Evolutionary conservation across 2,329 filamentous ascomycete genomes (phyloP).

Genomic region (Geosmithia putterillii): DNA sequence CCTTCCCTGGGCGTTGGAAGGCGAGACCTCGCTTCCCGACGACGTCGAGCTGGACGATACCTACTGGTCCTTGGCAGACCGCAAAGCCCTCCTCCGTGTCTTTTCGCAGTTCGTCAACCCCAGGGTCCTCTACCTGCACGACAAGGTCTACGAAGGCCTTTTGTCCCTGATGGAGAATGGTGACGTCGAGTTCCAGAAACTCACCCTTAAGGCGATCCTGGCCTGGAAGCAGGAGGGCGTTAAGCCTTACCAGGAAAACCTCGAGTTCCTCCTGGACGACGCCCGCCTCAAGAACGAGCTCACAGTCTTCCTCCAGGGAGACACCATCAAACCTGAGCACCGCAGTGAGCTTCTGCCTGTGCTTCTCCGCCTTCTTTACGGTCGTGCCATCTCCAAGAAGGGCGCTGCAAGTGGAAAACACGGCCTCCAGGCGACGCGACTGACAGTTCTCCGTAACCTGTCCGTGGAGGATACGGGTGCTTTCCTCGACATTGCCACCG

Average conservation of each 20-base stretch:
- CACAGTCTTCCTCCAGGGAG: conserved; percentile 72
- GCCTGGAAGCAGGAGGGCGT: conserved; percentile 78
- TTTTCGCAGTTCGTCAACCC: conserved; percentile 83
- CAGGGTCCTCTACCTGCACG: conserved; percentile 64
- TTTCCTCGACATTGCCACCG: conserved; percentile 75
- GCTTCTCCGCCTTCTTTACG: conserved; percentile 77
- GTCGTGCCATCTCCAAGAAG: conserved; percentile 73
- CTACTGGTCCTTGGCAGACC: conserved; percentile 65
- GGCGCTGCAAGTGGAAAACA: conserved; percentile 65
- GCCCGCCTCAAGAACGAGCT: conserved; percentile 87
- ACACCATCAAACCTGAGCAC: conserved; percentile 63
- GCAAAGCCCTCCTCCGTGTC: conserved; percentile 69
- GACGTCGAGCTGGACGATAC: conserved; percentile 22
- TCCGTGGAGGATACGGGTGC: conserved; percentile 60
- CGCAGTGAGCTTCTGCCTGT: conserved; percentile 68
- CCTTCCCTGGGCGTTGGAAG: conserved; percentile 60
- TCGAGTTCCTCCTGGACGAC: conserved; percentile 82
- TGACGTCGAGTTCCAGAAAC: conserved; percentile 79
- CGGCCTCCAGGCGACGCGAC: conserved; percentile 68
- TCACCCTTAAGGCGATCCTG: conserved; percentile 71
- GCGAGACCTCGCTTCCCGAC: conserved; percentile 23
- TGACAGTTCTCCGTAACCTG: conserved; percentile 71
- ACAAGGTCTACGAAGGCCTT: conserved; percentile 65
- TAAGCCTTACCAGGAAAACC: conserved; percentile 68
- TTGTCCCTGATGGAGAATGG: conserved; percentile 73